Evolutionary conservation across 306 rosid genomes (phyloP), one percentile per base, ranked within the genome.

Genomic region (Hippophae gyantsensis): DNA sequence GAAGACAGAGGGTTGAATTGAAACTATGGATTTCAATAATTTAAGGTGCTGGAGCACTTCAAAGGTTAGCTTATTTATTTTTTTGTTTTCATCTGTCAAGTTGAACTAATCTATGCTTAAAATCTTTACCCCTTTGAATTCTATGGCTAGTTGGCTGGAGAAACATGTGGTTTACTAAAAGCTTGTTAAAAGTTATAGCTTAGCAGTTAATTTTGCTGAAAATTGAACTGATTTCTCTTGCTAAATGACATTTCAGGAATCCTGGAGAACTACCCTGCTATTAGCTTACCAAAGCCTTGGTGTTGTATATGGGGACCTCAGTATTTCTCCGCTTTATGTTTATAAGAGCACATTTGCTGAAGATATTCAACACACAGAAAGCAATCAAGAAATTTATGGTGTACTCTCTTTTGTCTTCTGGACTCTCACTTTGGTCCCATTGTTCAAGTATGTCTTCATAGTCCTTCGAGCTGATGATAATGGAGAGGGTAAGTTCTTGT

Each of bases 211-310:
- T 18, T 67, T 63, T 12, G 68, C 47, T 27, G 67, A 50, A 54
- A 56, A 58, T 51, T 41, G 42, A 63, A 54, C 43, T 43, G 62
- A 54, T 45, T 58, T 50, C 48, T 73, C 41, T 38, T 7, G 32
- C 5, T 32, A 48, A 48, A 60, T 67, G 78, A 63, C 53, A 53
- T 81, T 85, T 76, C 95, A 87, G 79, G 85, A 74, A 27, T 83
- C 96, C 62, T 92, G 99, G 99, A 88, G 78, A 86, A 80, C 89
- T 27, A 52, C 70, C 73, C 51, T 92, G 63, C 80, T 92, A 9
- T 78, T 92, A 56, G 95, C 99, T 42, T 92, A 92, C 64, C 96
- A 92, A 78, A 92, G 99, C 79, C 99, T 92, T 64, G 99, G 99
- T 27, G 99, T 92, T 6, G 99, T 92, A 2, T 92, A 92, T 68